Evolutionary conservation across 208 protist species (phyloP).

Genomic region (Paratrypanosoma confusum): DNA sequence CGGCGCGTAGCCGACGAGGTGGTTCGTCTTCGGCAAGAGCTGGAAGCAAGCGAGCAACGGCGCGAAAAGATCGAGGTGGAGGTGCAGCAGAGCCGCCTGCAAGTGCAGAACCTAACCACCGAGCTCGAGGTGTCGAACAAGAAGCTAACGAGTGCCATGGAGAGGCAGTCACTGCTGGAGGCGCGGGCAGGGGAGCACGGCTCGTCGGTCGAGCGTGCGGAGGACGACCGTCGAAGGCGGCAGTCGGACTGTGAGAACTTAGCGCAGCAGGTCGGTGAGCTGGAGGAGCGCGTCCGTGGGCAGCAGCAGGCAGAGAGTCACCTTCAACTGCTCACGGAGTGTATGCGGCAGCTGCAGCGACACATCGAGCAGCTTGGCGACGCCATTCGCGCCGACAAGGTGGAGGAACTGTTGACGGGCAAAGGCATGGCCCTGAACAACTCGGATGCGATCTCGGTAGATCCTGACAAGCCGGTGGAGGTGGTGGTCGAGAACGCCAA

Average conservation of each 20-base stretch:
- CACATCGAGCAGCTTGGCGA: slow-evolving; percentile 3
- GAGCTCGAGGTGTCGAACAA: slow-evolving; percentile 4
- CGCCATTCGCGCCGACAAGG: slow-evolving; percentile 4
- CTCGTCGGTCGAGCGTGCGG: not conserved
- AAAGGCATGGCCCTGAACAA: slow-evolving; percentile 7
- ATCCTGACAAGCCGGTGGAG: slow-evolving; percentile 1
- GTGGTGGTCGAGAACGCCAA: slow-evolving; percentile 3
- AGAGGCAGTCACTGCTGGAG: slow-evolving; percentile 3
- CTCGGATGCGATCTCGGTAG: slow-evolving; percentile 1
- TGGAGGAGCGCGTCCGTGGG: not conserved
- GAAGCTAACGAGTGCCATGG: not conserved
- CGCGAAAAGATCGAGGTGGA: slow-evolving; percentile 1
- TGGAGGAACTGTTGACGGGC: slow-evolving; percentile 3
- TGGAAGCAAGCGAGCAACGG: slow-evolving; percentile 4
- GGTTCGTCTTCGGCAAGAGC: slow-evolving; percentile 1
- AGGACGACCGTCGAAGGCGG: not conserved
- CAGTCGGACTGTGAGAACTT: slow-evolving; percentile 10
- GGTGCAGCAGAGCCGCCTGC: not conserved
- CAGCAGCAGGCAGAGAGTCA: slow-evolving; percentile 5
- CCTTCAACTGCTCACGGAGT: slow-evolving; percentile 7
- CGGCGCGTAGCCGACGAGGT: slow-evolving; percentile 23
- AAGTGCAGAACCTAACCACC: slow-evolving; percentile 3
- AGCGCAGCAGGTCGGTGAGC: slow-evolving; percentile 2
- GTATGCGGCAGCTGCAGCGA: slow-evolving; percentile 3
- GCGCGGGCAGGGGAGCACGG: slow-evolving; percentile 1